Evolutionary conservation across 78 protist genomes (phyloP).

Genomic region (Dictyostelium discoideum): DNA sequence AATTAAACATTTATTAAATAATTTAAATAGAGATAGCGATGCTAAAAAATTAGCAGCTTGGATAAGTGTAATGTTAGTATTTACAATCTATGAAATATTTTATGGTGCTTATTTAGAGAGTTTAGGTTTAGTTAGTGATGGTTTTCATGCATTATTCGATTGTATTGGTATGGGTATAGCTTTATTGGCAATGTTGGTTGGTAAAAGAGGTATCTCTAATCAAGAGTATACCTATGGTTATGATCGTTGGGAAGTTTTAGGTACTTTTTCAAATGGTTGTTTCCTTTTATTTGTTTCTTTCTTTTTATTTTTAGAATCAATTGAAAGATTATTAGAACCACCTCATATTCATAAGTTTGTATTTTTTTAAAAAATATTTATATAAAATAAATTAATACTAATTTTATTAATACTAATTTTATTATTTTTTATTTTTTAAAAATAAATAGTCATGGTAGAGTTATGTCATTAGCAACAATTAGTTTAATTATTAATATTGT

Average conservation of each 20-base stretch:
- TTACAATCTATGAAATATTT: slow-evolving; percentile 66
- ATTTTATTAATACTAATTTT: too few relatives aligned
- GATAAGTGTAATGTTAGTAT: slow-evolving; percentile 58
- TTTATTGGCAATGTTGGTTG: slow-evolving; percentile 37
- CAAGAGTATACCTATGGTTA: slow-evolving; percentile 75
- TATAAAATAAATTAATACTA: too few relatives aligned
- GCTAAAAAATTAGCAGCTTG: slow-evolving; percentile 51
- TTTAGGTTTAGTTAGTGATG: slow-evolving; percentile 77
- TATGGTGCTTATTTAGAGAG: slow-evolving; percentile 76
- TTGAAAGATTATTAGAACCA: slow-evolving; percentile 79
- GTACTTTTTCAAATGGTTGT: slow-evolving; percentile 73
- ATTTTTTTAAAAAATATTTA: too few relatives aligned
- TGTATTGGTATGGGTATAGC: slow-evolving; percentile 72
- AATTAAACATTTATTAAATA: background rate
- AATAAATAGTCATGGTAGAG: slow-evolving; percentile 74
- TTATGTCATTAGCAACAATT: slow-evolving; percentile 62
- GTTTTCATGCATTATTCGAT: slow-evolving; percentile 75
- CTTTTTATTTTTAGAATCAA: slow-evolving; percentile 76
- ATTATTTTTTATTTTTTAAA: too few relatives aligned
- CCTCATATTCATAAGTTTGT: slow-evolving; percentile 73
- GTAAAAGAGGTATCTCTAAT: slow-evolving; percentile 41
- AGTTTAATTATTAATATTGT: slow-evolving; percentile 48
- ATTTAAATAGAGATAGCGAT: slow-evolving; percentile 41
- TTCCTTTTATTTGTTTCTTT: slow-evolving; percentile 77
- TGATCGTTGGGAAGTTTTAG: slow-evolving; percentile 80